Base-by-base conservation (phyloP, 1,139 yeast species). In the Hyphopichia buzzinii region DNA sequence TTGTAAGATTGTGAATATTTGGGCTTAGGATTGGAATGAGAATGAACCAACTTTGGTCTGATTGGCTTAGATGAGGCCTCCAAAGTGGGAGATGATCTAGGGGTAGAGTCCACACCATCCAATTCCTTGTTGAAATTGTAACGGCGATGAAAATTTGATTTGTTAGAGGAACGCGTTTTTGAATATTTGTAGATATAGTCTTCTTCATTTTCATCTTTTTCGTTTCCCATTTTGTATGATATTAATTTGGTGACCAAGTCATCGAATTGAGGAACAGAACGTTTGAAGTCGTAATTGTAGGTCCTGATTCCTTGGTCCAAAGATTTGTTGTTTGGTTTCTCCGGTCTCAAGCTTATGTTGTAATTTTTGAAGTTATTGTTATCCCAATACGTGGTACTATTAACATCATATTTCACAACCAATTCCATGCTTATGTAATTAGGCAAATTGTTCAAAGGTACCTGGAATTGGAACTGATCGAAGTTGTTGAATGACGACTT, bases 391-490 rank as follows among this genome's bases (percentile, higher is more conserved):
- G 46, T 41, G n/a, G 36, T 21, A 34, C 49, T 48, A 38, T 43
- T 44, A 15, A 59, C 64, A 4, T 45, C 47, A 40, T 61, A 62
- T 33, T 47, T 50, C 31, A 61, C 38, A 36, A 62, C 62, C 44
- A 61, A 46, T 39, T 61, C 60, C 30, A 57, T 40, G 29, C 47
- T 41, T 17, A 49, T 38, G 12, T 44, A 28, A 26, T 32, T 38
- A 7, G 44, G 45, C 35, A 63, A 52, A 31, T 60, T 62, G 19
- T 52, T 47, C 30, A 69, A 50, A 7, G 64, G 61, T 17, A 68
- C 53, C 32, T 55, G 55, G 44, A 69, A 67, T 39, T 56, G 56
- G 50, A 70, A 70, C 46, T 64, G 67, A 50, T 69, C 75, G 36
- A 51, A 54, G 31, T 56, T 51, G 17, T 54, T 50, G 4, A 49